Percentiles rank a stretch among this genome's conserved stretches.
phyloP scores from a whole-genome alignment of 352 stramenopile species.

The Aphanomyces invadans region DNA sequence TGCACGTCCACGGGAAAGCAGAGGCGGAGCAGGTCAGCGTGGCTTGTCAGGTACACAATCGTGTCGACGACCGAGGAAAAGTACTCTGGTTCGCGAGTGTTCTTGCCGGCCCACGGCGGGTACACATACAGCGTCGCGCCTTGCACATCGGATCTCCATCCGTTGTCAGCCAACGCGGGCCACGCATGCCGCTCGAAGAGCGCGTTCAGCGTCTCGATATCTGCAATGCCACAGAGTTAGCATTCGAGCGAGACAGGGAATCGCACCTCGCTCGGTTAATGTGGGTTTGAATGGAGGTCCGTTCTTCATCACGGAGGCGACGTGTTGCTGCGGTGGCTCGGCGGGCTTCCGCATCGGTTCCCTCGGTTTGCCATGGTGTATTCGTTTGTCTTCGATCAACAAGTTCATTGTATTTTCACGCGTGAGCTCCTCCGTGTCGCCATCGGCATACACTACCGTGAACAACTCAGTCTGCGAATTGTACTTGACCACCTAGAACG shows the following conservation, averaged over 20 bases:
- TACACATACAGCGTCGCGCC: conserved; percentile 11
- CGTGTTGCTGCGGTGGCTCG: conserved; percentile 28
- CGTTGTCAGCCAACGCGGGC: conserved; percentile 48
- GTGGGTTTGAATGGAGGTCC: neutral
- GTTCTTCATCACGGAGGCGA: conserved; percentile 26
- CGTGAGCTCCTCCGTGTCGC: conserved; percentile 67
- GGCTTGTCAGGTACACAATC: conserved; percentile 12
- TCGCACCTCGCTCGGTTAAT: conserved; percentile 7
- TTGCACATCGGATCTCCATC: conserved; percentile 37
- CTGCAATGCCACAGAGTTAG: conserved; percentile 13
- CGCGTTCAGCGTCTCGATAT: conserved; percentile 63
- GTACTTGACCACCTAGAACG: conserved; percentile 62
- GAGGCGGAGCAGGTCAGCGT: conserved; percentile 8
- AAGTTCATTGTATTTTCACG: conserved; percentile 76
- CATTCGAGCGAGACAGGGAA: neutral
- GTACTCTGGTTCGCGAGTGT: conserved; percentile 6
- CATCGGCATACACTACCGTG: conserved; percentile 79
- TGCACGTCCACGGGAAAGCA: conserved; percentile 21
- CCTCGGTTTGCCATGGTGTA: conserved; percentile 5
- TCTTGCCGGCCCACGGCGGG: conserved; percentile 15
- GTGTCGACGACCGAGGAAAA: conserved; percentile 12
- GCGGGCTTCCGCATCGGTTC: conserved; percentile 60
- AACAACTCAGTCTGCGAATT: conserved; percentile 57
- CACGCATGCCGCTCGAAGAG: conserved; percentile 78
- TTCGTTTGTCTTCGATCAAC: conserved; percentile 77